Evolutionary conservation across 2,329 filamentous ascomycete species (phyloP).

Genomic region (Microdochium bolleyi): DNA sequence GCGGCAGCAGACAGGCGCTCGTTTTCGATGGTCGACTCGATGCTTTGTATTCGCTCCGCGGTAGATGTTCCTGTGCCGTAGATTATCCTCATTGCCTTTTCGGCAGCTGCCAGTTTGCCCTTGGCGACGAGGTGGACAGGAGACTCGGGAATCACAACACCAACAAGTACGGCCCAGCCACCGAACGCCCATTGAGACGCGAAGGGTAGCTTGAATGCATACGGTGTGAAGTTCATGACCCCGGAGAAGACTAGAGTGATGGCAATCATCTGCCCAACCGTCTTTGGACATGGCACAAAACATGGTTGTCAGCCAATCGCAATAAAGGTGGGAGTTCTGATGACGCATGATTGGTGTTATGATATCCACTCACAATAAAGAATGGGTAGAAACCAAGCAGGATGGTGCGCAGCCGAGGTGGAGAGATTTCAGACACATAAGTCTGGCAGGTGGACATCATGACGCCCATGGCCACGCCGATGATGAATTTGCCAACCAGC

Average conservation of each 20-base stretch:
- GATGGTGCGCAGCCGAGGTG: conserved; percentile 7
- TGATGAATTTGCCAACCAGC: conserved; percentile 12
- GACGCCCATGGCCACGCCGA: conserved; percentile 9
- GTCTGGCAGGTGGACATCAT: conserved; percentile 10
- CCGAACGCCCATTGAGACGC: conserved; percentile 5
- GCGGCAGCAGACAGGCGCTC: background rate
- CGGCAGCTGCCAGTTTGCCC: conserved; percentile 19
- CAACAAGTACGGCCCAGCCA: conserved; percentile 3
- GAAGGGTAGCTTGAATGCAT: conserved; percentile 8
- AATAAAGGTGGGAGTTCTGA: too few species aligned
- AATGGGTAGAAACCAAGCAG: conserved; percentile 6
- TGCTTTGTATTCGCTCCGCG: background rate
- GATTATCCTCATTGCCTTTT: conserved; percentile 22
- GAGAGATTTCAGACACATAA: conserved; percentile 6
- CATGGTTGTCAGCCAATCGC: background rate
- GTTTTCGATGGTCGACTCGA: background rate
- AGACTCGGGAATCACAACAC: conserved; percentile 31
- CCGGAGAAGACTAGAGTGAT: conserved; percentile 7
- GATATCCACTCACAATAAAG: background rate
- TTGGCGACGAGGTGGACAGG: conserved; percentile 31
- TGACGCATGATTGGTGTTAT: too few species aligned
- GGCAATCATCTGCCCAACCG: conserved; percentile 2
- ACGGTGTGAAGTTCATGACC: conserved; percentile 7
- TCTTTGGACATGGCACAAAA: background rate
- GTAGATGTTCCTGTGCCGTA: background rate